Evolutionary conservation across 495 filamentous ascomycete species (phyloP).

Genomic region (Parachaetomium inaequale): DNA sequence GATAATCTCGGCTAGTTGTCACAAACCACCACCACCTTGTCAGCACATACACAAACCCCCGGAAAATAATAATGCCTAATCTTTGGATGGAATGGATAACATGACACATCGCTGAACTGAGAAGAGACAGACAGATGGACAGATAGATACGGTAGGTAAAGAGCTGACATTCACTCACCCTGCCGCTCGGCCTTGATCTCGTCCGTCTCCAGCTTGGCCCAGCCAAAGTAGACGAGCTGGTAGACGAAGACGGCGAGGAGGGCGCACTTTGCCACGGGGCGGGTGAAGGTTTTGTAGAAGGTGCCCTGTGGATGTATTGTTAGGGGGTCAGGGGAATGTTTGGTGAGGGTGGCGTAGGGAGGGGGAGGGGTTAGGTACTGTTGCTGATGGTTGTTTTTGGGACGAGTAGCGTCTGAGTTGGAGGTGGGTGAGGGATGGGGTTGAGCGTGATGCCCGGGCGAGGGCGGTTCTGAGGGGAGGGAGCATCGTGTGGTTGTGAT

Average conservation of each 20-base stretch:
- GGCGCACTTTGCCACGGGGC: slow-evolving; percentile 80
- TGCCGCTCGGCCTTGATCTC: slow-evolving; percentile 63
- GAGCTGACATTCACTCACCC: slow-evolving; percentile 28
- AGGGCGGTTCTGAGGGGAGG: slow-evolving; percentile 10
- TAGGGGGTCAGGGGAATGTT: neutral
- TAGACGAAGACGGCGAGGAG: slow-evolving; percentile 85
- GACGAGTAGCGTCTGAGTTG: slow-evolving; percentile 18
- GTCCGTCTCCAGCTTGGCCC: slow-evolving; percentile 80
- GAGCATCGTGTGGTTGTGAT: neutral
- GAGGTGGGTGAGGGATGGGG: neutral
- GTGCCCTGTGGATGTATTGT: slow-evolving; percentile 46
- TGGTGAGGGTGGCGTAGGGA: no score
- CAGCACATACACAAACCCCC: neutral
- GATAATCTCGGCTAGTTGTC: slow-evolving; percentile 23
- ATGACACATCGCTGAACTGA: no score
- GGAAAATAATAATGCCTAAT: no score
- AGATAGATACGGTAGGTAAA: neutral
- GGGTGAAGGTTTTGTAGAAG: slow-evolving; percentile 75
- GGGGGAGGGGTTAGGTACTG: slow-evolving; percentile 3
- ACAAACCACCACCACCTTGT: neutral
- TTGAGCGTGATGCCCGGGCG: slow-evolving; percentile 5
- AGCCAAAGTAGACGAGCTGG: slow-evolving; percentile 78
- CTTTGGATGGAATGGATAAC: no score
- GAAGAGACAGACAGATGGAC: no score
- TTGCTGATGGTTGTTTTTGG: slow-evolving; percentile 16